Base-by-base conservation (phyloP, 352 stramenopile genomes). In the Peronospora destructor region DNA sequence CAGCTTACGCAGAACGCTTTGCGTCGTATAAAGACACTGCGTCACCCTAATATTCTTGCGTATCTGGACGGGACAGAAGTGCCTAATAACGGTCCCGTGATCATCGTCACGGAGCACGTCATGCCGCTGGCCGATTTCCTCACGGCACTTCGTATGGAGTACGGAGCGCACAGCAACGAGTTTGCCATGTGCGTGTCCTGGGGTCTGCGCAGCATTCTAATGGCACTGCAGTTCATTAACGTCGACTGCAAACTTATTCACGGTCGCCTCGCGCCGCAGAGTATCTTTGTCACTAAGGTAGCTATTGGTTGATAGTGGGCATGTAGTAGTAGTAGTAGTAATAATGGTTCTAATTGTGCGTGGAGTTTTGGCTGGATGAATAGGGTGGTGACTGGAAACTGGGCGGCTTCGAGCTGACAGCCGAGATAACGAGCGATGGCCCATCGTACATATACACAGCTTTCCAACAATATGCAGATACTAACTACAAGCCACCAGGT, bases 381-480 rank as follows among this genome's bases (percentile, higher is more conserved):
- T 55, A 85, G 57, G 87, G 85, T 37, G 94, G 94, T 40, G 94
- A 98, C 71, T 97, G 95, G 76, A 98, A 98, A 55, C 73, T 98
- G 13, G 92, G 79, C 23, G 94, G 92, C 8, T 96, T 98, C 48
- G 87, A 94, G 48, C 52, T 97, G 13, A 88, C 94, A 13, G 91
- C 84, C 3, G 83, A 94, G 46, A 58, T 95, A 45, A 94, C 82
- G 2, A 71, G 49, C 14, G 78, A 91, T 47, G 88, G 86, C 19
- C 67, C 90, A 53, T 85, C 78, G 5, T 82, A 81, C 41, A 67
- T 84, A 17, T 91, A 82, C 58, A 91, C 80, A 35, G 52, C 71
- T 4, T 87, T 85, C 38, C 73, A 95, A 81, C 67, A 97, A 82
- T 85, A 80, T 66, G 61, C 70, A 52, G 66, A 93, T 65, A 37